Conservation (phyloP, 164 flowering plant genomes). For the Berberis thunbergii region DNA sequence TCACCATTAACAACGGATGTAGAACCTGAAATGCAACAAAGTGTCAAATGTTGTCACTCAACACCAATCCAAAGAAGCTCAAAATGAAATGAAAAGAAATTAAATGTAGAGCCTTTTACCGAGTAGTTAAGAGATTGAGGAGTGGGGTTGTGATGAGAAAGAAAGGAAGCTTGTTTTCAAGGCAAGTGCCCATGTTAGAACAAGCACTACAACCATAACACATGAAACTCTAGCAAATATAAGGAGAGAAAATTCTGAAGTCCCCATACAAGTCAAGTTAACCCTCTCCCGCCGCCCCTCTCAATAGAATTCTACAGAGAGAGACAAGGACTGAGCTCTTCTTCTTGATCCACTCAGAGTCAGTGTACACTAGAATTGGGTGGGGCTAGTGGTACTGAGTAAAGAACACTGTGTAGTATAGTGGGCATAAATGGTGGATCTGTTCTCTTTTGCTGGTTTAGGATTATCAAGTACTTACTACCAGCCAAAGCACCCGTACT, state of each 20-base stretch:
- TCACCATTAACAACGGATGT: slow-evolving; percentile 89
- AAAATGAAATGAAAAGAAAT: neutral
- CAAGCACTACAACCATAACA: too few species aligned
- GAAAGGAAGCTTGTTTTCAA: slow-evolving; percentile 59
- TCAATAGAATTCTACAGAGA: neutral
- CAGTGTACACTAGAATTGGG: too few species aligned
- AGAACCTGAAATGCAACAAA: slow-evolving; percentile 37
- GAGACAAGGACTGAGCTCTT: neutral
- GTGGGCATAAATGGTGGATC: too few species aligned
- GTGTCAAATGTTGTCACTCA: neutral
- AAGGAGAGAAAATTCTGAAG: too few species aligned
- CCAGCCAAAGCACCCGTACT: too few species aligned
- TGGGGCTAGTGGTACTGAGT: neutral
- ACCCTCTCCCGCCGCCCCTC: neutral
- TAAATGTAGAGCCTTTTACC: slow-evolving; percentile 15
- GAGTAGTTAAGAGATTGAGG: slow-evolving; percentile 43
- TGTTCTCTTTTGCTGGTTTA: too few species aligned
- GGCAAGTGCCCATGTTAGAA: slow-evolving; percentile 52
- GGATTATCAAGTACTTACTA: too few species aligned
- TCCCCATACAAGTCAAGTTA: neutral
- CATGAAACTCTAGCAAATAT: too few species aligned
- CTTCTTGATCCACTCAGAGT: too few species aligned
- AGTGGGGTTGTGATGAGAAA: slow-evolving; percentile 15
- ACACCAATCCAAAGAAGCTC: neutral
- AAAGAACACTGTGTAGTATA: neutral